Evolutionary conservation across 2,329 filamentous ascomycete species (phyloP).

Genomic region (Talaromyces sp.): DNA sequence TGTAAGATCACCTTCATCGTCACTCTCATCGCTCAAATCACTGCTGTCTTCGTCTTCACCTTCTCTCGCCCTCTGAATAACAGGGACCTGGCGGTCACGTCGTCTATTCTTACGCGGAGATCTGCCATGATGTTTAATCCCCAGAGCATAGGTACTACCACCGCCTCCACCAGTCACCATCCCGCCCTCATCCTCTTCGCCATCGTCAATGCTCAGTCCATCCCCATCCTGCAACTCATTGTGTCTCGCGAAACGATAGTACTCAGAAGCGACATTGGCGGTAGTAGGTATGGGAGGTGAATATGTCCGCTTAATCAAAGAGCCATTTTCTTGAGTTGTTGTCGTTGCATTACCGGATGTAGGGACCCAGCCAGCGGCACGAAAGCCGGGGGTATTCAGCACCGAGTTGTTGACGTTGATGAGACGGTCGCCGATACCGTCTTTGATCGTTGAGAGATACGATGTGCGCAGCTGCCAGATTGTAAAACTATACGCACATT

Average conservation of each 20-base stretch:
- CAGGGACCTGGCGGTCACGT: slow-evolving; percentile 42
- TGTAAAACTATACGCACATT: slow-evolving; percentile 49
- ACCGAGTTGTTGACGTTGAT: slow-evolving; percentile 60
- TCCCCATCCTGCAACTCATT: slow-evolving; percentile 24
- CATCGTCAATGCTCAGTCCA: slow-evolving; percentile 38
- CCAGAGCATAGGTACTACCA: slow-evolving; percentile 51
- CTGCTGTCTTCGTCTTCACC: slow-evolving; percentile 62
- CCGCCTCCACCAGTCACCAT: slow-evolving; percentile 57
- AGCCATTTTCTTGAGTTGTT: slow-evolving; percentile 29
- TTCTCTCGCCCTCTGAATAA: slow-evolving; percentile 49
- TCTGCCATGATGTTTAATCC: slow-evolving; percentile 36
- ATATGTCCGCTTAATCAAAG: slow-evolving; percentile 58
- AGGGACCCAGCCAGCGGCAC: slow-evolving; percentile 57
- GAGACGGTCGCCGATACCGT: slow-evolving; percentile 60
- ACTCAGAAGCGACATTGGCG: slow-evolving; percentile 54
- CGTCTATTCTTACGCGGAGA: slow-evolving; percentile 29
- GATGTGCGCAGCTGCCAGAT: slow-evolving; percentile 62
- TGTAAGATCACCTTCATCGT: slow-evolving; percentile 52
- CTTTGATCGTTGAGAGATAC: slow-evolving; percentile 59
- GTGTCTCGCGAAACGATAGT: slow-evolving; percentile 49
- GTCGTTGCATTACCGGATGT: slow-evolving; percentile 31
- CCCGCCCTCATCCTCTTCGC: slow-evolving; percentile 58
- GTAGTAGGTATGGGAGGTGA: slow-evolving; percentile 61
- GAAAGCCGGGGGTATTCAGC: slow-evolving; percentile 60
- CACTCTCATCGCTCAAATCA: slow-evolving; percentile 61